These are phyloP conservation scores for Somion occarium DNA, from an alignment of 1,284 basidiomycete species.

Conservation along the genomic window DNA sequence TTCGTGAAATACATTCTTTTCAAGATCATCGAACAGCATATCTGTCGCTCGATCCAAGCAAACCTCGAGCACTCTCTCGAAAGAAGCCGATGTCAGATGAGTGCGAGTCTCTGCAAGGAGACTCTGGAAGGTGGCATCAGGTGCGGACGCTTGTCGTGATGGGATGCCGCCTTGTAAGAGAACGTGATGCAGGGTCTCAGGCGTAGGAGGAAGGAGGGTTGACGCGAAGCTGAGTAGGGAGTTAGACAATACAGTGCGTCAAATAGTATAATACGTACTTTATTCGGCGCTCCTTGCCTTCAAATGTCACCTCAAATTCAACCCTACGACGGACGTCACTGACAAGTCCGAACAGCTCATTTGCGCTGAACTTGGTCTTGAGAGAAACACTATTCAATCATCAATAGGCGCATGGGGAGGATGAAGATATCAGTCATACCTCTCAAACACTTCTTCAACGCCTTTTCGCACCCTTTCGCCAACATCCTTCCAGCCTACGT, in stretches of 20 bases:
- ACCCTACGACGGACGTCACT: conserved; percentile 68
- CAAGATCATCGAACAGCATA: conserved; percentile 48
- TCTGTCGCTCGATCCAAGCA: conserved; percentile 67
- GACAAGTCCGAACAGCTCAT: conserved; percentile 67
- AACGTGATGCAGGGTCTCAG: conserved; percentile 63
- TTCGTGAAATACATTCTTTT: conserved; percentile 47
- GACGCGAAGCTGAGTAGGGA: conserved; percentile 56
- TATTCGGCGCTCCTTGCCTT: conserved; percentile 51
- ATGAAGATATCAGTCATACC: no score
- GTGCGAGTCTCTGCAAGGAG: conserved; percentile 69
- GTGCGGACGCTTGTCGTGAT: conserved; percentile 19
- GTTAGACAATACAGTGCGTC: conserved; percentile 1
- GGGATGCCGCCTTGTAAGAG: conserved; percentile 58
- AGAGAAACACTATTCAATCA: conserved; percentile 62
- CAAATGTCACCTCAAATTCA: conserved; percentile 66
- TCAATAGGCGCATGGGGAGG: no score
- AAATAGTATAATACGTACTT: conserved; percentile 32
- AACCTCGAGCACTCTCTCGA: conserved; percentile 60
- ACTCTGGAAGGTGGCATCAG: conserved; percentile 50
- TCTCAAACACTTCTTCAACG: conserved; percentile 77
- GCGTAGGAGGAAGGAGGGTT: conserved; percentile 66
- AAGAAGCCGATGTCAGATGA: conserved; percentile 65
- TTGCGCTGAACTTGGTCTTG: conserved; percentile 64
- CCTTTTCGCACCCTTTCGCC: conserved; percentile 66
- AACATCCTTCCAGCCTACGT: conserved; percentile 85